A percentile compares a stretch with the other conserved stretches of the same genome.
These are phyloP conservation scores for Colletotrichum tropicicola DNA, from an alignment of 2,329 filamentous ascomycete genomes.

Conservation along the genomic window DNA sequence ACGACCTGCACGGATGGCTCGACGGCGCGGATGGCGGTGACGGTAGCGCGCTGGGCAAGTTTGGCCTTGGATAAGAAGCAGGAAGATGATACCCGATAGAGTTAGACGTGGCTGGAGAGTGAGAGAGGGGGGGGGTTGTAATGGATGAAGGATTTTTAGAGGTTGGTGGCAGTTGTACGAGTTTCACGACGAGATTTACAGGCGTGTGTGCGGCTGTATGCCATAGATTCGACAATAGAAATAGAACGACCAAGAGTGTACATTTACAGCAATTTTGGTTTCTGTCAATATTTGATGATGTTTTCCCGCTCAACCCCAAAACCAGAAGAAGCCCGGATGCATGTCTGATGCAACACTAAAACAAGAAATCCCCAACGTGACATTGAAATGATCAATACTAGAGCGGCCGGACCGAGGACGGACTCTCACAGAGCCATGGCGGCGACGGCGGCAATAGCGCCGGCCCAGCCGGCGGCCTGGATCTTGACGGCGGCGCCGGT, in stretches of 20 bases:
- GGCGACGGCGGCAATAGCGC: constrained; percentile 39
- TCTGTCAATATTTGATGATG: background rate
- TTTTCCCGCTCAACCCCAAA: background rate
- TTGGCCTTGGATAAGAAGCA: constrained; percentile 48
- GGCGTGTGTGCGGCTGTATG: no score
- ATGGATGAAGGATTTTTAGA: no score
- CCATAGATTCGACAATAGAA: background rate
- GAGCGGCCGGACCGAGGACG: no score
- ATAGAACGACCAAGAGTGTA: background rate
- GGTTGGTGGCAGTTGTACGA: background rate
- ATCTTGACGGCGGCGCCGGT: constrained; percentile 36
- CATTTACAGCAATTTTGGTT: background rate
- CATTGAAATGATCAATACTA: background rate
- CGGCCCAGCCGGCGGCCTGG: constrained; percentile 38
- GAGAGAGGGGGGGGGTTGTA: no score
- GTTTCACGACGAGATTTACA: background rate
- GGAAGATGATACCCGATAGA: constrained; percentile 20
- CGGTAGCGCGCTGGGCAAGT: constrained; percentile 59
- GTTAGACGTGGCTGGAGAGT: no score
- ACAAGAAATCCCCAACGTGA: background rate
- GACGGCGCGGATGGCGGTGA: constrained; percentile 61
- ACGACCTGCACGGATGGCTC: constrained; percentile 61
- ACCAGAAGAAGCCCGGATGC: background rate
- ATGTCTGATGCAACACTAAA: background rate
- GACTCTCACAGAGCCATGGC: constrained; percentile 42